Evolutionary conservation across 202 grass and related monocot species (phyloP), one percentile per base, ranked within the genome.

Genomic region (Carex arenaria): DNA sequence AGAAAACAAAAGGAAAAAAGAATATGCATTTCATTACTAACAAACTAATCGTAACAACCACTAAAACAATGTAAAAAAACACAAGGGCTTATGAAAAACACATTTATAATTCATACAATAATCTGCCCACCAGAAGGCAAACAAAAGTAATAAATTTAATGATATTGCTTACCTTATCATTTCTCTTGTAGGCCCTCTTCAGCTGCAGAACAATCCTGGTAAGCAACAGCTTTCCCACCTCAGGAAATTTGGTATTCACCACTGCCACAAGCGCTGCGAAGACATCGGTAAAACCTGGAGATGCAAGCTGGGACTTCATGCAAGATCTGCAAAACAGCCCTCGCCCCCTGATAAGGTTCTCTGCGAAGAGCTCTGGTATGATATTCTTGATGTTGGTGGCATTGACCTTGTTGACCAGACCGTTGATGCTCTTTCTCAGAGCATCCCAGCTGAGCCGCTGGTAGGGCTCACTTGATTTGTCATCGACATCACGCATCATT

Each of bases 311-410:
- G 1, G 88, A 95, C 56, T 98, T 98, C 63, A 98, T 92, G 72
- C 95, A 95, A 0, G 95, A 98, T 20, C 90, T 89, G 81, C 95
- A 98, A 86, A 98, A 98, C 47, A 95, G 90, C 1, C 95, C 95
- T 51, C 91, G 49, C 17, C 92, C 95, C n/a, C 91, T 89, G 60
- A 98, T 90, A 66, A 98, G 88, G 73, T 93, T 95, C 89, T 98
- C 93, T 2, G 89, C 82, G 0, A 98, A 88, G 40, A 98, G 89
- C 89, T 98, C 93, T 0, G 91, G 93, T 72, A 95, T 89, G 2
- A 95, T 92, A 81, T 98, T 98, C 86, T 98, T 98, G 78, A 93
- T 95, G 78, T 98, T 98, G 17, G 91, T 93, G 9, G 85, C 92
- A 67, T 94, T 97, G 43, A 97, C 92, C 80, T 97, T 97, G 32